Evolutionary conservation across 1,139 yeast species (phyloP), one percentile per base, ranked within the genome.

Genomic region (Insectozyma bohioensis): DNA sequence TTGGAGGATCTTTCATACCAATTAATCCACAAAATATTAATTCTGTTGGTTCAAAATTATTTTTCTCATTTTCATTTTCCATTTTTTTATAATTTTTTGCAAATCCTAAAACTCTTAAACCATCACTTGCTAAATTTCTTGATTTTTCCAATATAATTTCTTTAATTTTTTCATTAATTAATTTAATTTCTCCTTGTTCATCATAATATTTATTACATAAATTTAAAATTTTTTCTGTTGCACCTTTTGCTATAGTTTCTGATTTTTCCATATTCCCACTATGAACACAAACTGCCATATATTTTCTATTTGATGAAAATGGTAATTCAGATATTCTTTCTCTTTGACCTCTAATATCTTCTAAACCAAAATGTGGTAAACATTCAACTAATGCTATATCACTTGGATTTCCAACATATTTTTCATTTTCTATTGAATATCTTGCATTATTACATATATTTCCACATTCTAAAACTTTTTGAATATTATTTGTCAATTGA

Each of bases 1-100:
- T 76, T 36, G 97, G 98, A 9, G 98, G 98, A 61, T 92, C 97
- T 48, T 86, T 86, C 95, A 92, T 87, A 36, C 96, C 97, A 44
- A 86, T 69, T 29, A 92, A 62, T 5, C 98, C 98, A 48, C 86
- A 75, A 51, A 90, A 88, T 3, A 76, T 67, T 49, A 90, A 67
- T 28, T 78, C 81, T 3, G 67, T 49, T 16, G 85, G 85, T 28
- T 55, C 53, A 2, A 20, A 13, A 8, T 26, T 15, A n/a, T 42
- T 40, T 14, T 33, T 34, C 37, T 56, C 61, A 18, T 53, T 49
- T 24, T 54, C 61, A 17, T 48, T 47, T 11, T 26, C 30, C 24
- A 56, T 50, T 36, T 52, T 55, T 23, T 51, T 49, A 37, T 63
- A 58, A 30, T 66, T 73, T 43, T 74, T 74, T 4, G 95, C 96